These are phyloP conservation scores for Verticillium longisporum DNA, from an alignment of 2,329 filamentous ascomycete species.

Conservation along the genomic window DNA sequence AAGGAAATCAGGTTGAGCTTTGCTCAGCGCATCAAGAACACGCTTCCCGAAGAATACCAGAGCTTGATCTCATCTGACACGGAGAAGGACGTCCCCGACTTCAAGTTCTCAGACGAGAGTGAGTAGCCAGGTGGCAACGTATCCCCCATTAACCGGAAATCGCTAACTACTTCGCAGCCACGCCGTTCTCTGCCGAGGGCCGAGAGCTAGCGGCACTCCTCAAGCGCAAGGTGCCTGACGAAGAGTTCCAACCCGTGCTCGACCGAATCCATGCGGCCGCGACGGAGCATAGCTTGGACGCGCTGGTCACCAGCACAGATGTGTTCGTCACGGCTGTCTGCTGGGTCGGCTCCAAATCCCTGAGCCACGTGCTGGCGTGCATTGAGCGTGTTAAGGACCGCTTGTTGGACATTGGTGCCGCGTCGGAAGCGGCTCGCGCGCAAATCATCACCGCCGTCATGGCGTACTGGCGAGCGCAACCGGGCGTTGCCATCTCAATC, in stretches of 20 bases:
- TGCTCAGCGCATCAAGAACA: slow-evolving; percentile 91
- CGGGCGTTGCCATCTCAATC: slow-evolving; percentile 85
- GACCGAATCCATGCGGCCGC: slow-evolving; percentile 77
- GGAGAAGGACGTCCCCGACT: slow-evolving; percentile 92
- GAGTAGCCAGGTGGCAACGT: slow-evolving; percentile 24
- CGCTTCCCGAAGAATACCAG: slow-evolving; percentile 78
- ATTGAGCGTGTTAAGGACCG: slow-evolving; percentile 93
- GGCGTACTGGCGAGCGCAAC: slow-evolving; percentile 87
- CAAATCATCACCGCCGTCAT: slow-evolving; percentile 91
- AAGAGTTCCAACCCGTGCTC: slow-evolving; percentile 78
- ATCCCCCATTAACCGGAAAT: neutral
- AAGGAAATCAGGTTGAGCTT: slow-evolving; percentile 97
- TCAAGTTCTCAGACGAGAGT: slow-evolving; percentile 79
- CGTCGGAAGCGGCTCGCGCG: slow-evolving; percentile 67
- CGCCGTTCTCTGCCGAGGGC: slow-evolving; percentile 79
- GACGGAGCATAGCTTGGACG: slow-evolving; percentile 63
- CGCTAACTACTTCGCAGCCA: slow-evolving; percentile 40
- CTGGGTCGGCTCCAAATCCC: slow-evolving; percentile 88
- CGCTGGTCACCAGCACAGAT: slow-evolving; percentile 81
- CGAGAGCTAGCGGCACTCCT: slow-evolving; percentile 73
- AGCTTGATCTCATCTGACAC: slow-evolving; percentile 76
- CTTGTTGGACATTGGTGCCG: slow-evolving; percentile 69
- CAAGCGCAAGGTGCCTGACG: slow-evolving; percentile 75
- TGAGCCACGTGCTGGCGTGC: slow-evolving; percentile 91
- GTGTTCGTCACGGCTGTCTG: slow-evolving; percentile 92